Base-by-base conservation (phyloP, 2,329 filamentous ascomycete genomes). In the Paradendryphiella salina region DNA sequence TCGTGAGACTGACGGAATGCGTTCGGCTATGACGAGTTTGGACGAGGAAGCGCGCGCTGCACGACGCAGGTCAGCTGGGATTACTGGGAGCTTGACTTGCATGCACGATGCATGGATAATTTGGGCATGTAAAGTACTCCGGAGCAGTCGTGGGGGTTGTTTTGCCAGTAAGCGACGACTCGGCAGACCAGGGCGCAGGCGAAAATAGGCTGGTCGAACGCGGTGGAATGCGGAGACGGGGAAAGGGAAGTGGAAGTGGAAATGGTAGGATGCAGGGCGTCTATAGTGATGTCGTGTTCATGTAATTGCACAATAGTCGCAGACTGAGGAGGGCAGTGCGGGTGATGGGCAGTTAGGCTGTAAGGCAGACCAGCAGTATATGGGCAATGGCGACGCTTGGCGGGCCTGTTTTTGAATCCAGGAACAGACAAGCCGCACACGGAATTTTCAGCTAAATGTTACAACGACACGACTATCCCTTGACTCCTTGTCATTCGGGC, bases 11-110 rank as follows among this genome's bases (percentile, higher is more conserved):
- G 59, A 63, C 53, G 46, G 60, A 47, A 54, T 56, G 58, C 56
- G 54, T 56, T 29, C 51, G 57, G 56, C 54, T 62, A 60, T 57
- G 51, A 57, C 55, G 55, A 50, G 54, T 59, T 49, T 54, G 61
- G 59, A 57, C 57, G 53, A 54, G 57, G 60, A 64, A 62, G 66
- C 65, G 67, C 66, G 64, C 65, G 64, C 64, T 65, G 65, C 59
- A 64, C 63, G 64, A 44, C 50, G 54, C 61, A 54, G 61, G 62
- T 65, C 62, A 65, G 62, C 61, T 65, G 62, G 52, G 51, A 52
- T 52, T 49, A 49, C 39, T 34, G 39, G 45, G 48, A 43, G 50
- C 36, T 52, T 39, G 49, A 53, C 53, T 38, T 56, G 56, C 59
- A 59, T 57, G 60, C 58, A 57, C 46, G 48, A 32, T 43, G 59